Evolutionary conservation across 257 asterid species (phyloP).

Genomic region (Nicotiana sylvestris): DNA sequence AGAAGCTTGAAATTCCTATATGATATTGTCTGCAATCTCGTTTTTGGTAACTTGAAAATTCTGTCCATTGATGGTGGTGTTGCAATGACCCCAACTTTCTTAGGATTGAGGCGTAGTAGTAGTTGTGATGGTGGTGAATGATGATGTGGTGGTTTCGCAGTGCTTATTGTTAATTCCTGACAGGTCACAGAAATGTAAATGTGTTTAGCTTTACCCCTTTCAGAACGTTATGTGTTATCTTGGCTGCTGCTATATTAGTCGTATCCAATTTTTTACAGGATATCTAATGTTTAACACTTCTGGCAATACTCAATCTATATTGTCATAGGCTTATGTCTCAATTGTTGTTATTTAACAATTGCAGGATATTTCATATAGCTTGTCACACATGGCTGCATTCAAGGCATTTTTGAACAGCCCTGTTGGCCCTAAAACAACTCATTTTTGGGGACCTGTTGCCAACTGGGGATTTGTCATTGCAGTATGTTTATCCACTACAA

Average conservation of each 20-base stretch:
- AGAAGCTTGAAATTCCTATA: not conserved
- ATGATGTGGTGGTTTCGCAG: not conserved
- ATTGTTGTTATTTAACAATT: not conserved
- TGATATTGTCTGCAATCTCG: not conserved
- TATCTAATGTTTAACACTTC: not conserved
- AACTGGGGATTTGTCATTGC: slow-evolving; percentile 22
- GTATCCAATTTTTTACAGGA: not conserved
- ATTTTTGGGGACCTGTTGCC: slow-evolving; percentile 24
- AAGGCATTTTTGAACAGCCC: slow-evolving; percentile 20
- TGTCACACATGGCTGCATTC: slow-evolving; percentile 14
- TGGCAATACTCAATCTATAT: not conserved
- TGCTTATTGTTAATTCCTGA: not conserved
- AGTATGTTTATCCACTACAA: not conserved
- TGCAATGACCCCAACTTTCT: not conserved
- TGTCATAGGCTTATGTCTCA: not conserved
- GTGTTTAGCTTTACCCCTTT: not conserved
- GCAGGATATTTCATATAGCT: slow-evolving; percentile 9
- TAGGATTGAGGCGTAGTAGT: not conserved
- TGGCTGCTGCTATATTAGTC: not conserved
- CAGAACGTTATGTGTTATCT: not conserved
- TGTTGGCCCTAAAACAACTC: slow-evolving; percentile 20
- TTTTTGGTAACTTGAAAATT: not conserved
- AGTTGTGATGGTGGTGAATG: no score
- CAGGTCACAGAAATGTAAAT: not conserved
- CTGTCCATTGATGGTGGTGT: not conserved